phyloP scores from a whole-genome alignment of 2,329 filamentous ascomycete species.

The Sporothrix schenckii region DNA sequence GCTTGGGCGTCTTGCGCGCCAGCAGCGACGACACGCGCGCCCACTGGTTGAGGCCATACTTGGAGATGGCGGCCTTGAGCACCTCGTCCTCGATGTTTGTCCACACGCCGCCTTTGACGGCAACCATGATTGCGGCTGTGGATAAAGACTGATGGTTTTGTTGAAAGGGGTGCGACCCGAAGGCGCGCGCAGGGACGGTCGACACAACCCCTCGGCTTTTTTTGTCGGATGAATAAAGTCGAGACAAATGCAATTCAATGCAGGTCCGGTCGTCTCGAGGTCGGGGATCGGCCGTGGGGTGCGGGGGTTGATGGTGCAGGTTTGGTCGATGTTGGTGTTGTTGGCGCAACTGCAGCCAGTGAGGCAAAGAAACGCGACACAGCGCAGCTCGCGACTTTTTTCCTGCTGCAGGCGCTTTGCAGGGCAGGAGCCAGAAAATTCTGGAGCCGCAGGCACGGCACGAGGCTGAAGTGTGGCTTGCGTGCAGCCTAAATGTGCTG shows the following conservation, averaged over 20 bases:
- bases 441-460: not conserved
- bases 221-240: not conserved
- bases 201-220: not conserved
- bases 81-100: constrained; percentile 90
- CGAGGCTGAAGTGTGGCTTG: constrained; percentile 37
- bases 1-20: constrained; percentile 95
- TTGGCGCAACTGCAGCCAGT: not conserved
- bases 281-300: not conserved
- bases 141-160: not conserved
- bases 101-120: constrained; percentile 75
- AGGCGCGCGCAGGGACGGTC: constrained; percentile 5
- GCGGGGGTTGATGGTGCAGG: not conserved
- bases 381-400: constrained; percentile 29
- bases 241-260: not conserved
- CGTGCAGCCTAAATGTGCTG: not conserved
- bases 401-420: not conserved
- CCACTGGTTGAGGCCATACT: constrained; percentile 97
- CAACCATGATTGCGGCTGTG: constrained; percentile 58
- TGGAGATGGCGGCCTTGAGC: constrained; percentile 91
- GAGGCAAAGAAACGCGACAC: constrained; percentile 19
- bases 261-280: not conserved
- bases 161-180: not conserved
- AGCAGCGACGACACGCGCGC: constrained; percentile 96
- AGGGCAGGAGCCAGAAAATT: constrained; percentile 19
- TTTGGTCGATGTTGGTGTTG: not conserved